Base-by-base conservation (phyloP, 805 yeast genomes). In the Metschnikowia anglica region DNA sequence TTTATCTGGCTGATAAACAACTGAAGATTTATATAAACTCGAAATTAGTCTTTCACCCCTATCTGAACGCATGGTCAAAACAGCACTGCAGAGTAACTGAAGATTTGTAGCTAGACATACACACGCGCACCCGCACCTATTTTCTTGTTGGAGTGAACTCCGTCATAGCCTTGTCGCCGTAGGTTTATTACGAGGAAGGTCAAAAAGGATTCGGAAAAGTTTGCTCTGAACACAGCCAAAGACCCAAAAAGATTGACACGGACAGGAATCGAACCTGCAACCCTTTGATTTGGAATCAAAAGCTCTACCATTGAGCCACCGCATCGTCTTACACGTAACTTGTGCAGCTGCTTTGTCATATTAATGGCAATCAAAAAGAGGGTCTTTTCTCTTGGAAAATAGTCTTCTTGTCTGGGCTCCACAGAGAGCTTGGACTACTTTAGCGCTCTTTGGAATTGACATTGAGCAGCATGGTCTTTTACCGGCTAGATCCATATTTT, bases 41-140 rank as follows among this genome's bases (percentile, higher is more conserved):
- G 51, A 52, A 52, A 51, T 43, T 53, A 53, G 57, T 53, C 57
- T 53, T 53, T 53, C 57, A 53, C 57, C 57, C 57, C 57, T 53
- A 53, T 53, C 57, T 53, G 57, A 53, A 48, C 16, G 52, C 52
- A 44, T 37, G 31, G 44, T 36, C 31, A 24, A 17, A 34, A 21
- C 30, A 34, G 12, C 48, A 36, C 37, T 31, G 16, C 27, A 30
- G 29, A 18, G 16, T n/a, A 27, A 29, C 18, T 17, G 25, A 10
- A 23, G n/a, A 8, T 23, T 23, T 23, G 25, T 23, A 8, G 25
- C 10, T 23, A 10, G 7, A 23, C 10, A 10, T 23, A 23, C 25
- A 10, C 25, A 23, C 25, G 10, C 25, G 25, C 25, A 10, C 25
- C n/a, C n/a, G n/a, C n/a, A n/a, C n/a, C n/a, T n/a, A n/a, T n/a